Evolutionary conservation across 1,284 basidiomycete genomes (phyloP), one percentile per base, ranked within the genome.

Genomic region (Fistulinella cinereoalba): DNA sequence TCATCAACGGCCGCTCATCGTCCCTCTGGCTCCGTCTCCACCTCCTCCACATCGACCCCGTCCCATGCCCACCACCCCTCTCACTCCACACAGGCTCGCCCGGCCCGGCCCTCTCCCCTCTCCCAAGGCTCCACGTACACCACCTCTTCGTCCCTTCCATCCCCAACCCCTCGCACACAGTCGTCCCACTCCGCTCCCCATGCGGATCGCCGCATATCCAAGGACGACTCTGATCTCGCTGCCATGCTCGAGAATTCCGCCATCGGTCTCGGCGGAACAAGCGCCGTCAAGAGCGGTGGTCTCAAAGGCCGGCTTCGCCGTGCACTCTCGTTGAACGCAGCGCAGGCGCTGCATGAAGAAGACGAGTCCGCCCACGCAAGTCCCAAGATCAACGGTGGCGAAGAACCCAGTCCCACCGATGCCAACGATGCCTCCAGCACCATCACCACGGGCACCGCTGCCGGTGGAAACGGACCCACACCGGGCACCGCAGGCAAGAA

Each of bases 291-390:
- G 53, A 75, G 81, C 49, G 75, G 76, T 12, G 87, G 90, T 0
- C 73, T 92, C 53, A 92, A 91, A 65, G 82, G 83, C 37, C 76
- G 88, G 32, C 66, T 93, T 41, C 80, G 86, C 40, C 80, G 88
- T 32, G 87, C 85, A 6, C 73, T 92, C 16, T 85, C 83, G 3
- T 76, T 88, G 54, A 83, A 81, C 55, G 75, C 80, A 12, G 70
- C 71, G 31, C 71, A 79, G 46, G 69, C 77, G 9, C 69, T 85
- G 49, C 73, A 75, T n/a, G 84, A 85, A 56, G 78, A 77, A 43
- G 71, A 73, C 18, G 75, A 77, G 21, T 39, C 56, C 1, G 2
- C 29, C 13, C 19, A n/a, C 11, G 4, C 42, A 41, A 68, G 67
- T 43, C 47, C 61, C 25, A 72, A 70, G 46, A 33, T 58, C 9